Base-by-base conservation (phyloP, 78 protist genomes). In the Pirum gemmata region DNA sequence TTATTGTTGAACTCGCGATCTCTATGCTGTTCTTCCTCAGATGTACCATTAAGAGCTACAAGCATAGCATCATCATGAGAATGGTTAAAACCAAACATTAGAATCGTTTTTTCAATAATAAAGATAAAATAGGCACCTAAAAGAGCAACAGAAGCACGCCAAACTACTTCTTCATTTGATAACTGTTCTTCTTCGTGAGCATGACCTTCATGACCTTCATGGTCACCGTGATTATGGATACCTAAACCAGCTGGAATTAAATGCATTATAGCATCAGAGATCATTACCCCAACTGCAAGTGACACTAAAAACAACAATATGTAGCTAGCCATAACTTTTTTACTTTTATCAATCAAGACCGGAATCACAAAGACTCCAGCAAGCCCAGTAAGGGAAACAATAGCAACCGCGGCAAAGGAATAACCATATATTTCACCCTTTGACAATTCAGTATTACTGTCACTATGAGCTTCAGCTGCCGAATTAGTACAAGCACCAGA, bases 261-360 rank as follows among this genome's bases (percentile, higher is more conserved):
- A 85, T 85, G 88, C 78, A 85, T 26, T 40, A 85, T 27, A 13
- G 88, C 86, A 41, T 85, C 88, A 41, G 83, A 37, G 18, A 85
- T 8, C 61, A 85, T 26, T 29, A 27, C 29, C 27, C 88, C 88
- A 41, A 85, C 13, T 0, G 78, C 88, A 13, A 85, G 8, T 27
- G 40, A n/a, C 0, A 85, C 33, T 0, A 85, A 0, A 72, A n/a
- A n/a, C 40, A 41, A 31, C 88, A 85, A 51, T 29, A 85, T 37
- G 40, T 77, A 85, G 25, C 31, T 21, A 29, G 88, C 88, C 18
- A 26, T 0, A 35, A 36, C 51, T 33, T 76, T 76, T 2, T 37
- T 41, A 8, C 88, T 37, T 5, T 13, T 13, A 5, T 51, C 13
- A 5, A 51, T 13, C 13, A 51, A 21, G 13, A 51, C 5, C 13